Conservation (phyloP, 1,139 yeast species). For the Debaryomyces sp. region DNA sequence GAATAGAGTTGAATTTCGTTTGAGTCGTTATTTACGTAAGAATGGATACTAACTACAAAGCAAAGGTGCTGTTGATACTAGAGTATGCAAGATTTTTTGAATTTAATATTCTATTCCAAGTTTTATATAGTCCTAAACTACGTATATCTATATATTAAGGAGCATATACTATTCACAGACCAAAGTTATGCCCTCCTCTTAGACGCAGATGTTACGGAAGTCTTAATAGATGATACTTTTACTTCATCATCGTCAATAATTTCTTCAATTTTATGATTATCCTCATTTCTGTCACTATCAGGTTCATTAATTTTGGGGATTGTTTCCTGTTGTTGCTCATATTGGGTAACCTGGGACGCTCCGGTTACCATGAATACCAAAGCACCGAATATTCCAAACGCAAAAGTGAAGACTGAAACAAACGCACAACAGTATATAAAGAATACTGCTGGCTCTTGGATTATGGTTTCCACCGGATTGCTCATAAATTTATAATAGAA, state of each 20-base stretch:
- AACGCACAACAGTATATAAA: slow-evolving; percentile 47
- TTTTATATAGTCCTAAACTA: neutral
- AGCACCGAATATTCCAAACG: slow-evolving; percentile 33
- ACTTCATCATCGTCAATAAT: slow-evolving; percentile 14
- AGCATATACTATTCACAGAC: neutral
- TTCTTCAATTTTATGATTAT: slow-evolving; percentile 19
- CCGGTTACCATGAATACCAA: slow-evolving; percentile 16
- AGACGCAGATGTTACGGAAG: slow-evolving; percentile 29
- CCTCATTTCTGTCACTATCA: slow-evolving; percentile 6
- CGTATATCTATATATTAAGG: neutral
- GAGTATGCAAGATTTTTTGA: neutral
- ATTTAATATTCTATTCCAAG: neutral
- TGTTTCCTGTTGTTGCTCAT: neutral
- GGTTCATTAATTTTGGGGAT: slow-evolving; percentile 2
- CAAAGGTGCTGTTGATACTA: neutral
- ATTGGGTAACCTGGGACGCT: slow-evolving; percentile 10
- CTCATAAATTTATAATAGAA: slow-evolving; percentile 39
- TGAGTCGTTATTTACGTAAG: neutral
- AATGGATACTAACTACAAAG: neutral
- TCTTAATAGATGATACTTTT: slow-evolving; percentile 20
- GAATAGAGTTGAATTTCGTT: neutral
- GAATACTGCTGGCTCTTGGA: slow-evolving; percentile 51
- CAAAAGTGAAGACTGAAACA: slow-evolving; percentile 39
- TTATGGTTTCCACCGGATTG: slow-evolving; percentile 46
- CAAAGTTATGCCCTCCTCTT: slow-evolving; percentile 17